These are phyloP conservation scores for Maudiozyma humilis DNA, from an alignment of 1,139 yeast genomes.

Conservation along the genomic window DNA sequence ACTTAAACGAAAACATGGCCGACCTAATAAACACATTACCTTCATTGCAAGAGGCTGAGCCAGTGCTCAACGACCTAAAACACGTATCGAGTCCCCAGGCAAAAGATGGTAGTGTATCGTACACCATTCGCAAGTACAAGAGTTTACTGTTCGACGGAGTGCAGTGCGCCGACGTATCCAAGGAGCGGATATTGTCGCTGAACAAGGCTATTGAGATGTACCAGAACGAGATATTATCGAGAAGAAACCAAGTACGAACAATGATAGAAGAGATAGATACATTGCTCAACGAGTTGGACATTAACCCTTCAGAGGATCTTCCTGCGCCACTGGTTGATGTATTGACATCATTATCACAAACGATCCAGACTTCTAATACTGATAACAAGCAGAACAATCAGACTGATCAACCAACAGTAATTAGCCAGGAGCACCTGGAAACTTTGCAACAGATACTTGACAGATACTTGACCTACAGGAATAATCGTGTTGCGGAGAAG, in stretches of 20 bases:
- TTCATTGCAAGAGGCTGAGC: constrained; percentile 13
- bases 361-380: neutral
- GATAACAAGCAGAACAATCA: neutral
- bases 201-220: constrained; percentile 10
- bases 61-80: constrained; percentile 7
- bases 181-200: constrained; percentile 15
- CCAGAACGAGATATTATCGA: constrained; percentile 15
- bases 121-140: constrained; percentile 21
- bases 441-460: constrained; percentile 6
- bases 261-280: constrained; percentile 1
- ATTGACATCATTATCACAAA: neutral
- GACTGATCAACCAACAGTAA: neutral
- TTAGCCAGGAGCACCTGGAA: neutral
- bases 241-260: constrained; percentile 2
- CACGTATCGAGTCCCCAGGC: constrained; percentile 3
- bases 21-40: constrained; percentile 11
- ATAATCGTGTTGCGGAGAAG: constrained; percentile 21
- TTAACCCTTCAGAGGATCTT: constrained; percentile 8
- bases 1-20: constrained; percentile 3
- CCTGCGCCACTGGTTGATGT: neutral
- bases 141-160: constrained; percentile 19
- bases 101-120: neutral
- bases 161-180: constrained; percentile 24
- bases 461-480: constrained; percentile 2
- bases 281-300: constrained; percentile 2